Conservation (phyloP, 495 filamentous ascomycete genomes). For the Tuber brumale region DNA sequence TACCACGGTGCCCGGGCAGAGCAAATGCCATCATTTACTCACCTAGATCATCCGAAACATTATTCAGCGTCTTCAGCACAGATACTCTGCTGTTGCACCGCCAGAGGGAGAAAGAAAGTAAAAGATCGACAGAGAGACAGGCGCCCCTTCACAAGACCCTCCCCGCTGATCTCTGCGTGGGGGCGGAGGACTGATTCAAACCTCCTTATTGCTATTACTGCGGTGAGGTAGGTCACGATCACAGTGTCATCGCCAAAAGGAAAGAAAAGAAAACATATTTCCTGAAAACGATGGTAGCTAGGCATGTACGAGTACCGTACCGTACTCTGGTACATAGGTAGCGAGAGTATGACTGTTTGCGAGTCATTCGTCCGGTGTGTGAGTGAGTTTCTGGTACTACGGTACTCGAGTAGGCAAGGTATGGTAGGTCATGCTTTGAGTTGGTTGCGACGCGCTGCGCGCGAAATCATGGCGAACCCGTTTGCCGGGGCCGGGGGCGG, state of each 20-base stretch:
- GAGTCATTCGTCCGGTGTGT: neutral
- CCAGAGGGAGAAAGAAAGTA: neutral
- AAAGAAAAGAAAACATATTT: neutral
- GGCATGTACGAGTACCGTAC: neutral
- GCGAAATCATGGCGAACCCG: neutral
- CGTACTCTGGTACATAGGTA: neutral
- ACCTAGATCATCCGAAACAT: neutral
- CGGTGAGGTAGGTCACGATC: neutral
- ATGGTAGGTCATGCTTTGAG: neutral
- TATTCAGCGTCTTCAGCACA: neutral
- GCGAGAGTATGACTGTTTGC: neutral
- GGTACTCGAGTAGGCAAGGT: neutral
- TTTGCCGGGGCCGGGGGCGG: neutral
- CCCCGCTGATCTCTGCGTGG: neutral
- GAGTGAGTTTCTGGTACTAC: neutral
- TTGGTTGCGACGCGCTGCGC: neutral
- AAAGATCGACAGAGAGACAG: neutral
- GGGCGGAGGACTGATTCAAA: neutral
- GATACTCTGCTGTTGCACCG: neutral
- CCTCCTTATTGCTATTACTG: neutral
- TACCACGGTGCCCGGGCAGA: neutral
- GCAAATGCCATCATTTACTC: neutral
- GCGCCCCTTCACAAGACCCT: neutral
- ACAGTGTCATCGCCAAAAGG: neutral
- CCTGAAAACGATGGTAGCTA: neutral